phyloP scores from a whole-genome alignment of 2,329 filamentous ascomycete species.

The Colletotrichum liaoningense region DNA sequence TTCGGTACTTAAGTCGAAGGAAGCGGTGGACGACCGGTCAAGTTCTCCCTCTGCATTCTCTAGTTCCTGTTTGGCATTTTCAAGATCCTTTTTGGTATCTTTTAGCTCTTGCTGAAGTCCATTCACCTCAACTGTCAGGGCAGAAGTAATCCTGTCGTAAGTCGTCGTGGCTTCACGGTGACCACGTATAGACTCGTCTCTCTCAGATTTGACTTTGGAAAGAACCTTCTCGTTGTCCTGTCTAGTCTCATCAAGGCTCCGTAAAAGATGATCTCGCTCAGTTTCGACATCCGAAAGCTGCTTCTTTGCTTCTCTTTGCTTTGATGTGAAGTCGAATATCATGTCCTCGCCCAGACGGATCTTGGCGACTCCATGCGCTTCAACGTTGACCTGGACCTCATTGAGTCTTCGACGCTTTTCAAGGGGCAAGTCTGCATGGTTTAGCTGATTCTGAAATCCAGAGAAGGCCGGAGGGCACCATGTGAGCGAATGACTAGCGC shows the following conservation, averaged over 20 bases:
- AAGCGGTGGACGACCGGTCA: not conserved
- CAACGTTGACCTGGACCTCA: constrained; percentile 19
- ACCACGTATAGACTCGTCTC: not conserved
- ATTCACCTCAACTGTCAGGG: not conserved
- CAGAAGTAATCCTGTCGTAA: not conserved
- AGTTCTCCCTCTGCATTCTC: not conserved
- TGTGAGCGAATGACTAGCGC: not conserved
- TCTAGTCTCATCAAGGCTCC: not conserved
- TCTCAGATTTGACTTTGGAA: not conserved
- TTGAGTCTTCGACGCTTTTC: constrained; percentile 6
- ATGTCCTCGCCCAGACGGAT: constrained; percentile 9
- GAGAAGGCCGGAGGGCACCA: not conserved
- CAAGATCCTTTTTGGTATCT: not conserved
- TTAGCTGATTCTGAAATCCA: not conserved
- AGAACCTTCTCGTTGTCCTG: not conserved
- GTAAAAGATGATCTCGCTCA: not conserved
- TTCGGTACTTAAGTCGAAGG: not conserved
- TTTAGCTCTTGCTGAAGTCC: not conserved
- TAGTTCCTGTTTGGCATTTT: not conserved
- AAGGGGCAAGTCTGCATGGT: not conserved
- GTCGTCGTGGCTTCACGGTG: not conserved
- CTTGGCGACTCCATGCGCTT: not conserved
- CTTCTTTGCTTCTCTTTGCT: constrained; percentile 1
- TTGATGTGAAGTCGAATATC: constrained; percentile 7
- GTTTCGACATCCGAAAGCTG: not conserved